Evolutionary conservation across 2,329 filamentous ascomycete genomes (phyloP), one percentile per base, ranked within the genome.

Genomic region (Lachnellula hyalina): DNA sequence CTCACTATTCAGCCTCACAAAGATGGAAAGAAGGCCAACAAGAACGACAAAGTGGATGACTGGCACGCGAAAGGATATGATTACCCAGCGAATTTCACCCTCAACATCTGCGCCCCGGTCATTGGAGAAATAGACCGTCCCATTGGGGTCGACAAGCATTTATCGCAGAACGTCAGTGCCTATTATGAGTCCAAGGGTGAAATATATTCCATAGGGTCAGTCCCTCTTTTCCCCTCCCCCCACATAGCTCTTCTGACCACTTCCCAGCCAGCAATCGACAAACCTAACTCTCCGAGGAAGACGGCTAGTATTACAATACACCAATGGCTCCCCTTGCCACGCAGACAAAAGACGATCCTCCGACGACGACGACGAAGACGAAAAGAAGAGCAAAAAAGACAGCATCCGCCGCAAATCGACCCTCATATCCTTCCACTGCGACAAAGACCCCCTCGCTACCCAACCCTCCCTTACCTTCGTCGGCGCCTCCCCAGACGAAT

Each of bases 341-440:
- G 68, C 71, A 36, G 74, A 78, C 54, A 75, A 74, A 54, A 69
- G 49, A 65, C 70, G 47, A 55, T 58, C 55, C 59, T 61, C 34
- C 51, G 59, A 57, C 34, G 53, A 71, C 40, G 68, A 71, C 61
- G 67, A 72, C 45, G 63, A 68, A 7, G 62, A 67, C 32, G 62
- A 66, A 14, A 72, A 65, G 56, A 72, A 74, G 34, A 62, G 50
- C 36, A 59, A 50, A 48, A 61, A 53, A 56, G 56, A 65, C 6
- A 56, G 61, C 5, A 40, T 44, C 42, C 75, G 82, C 45, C 77
- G 80, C 62, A 94, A 93, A 70, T 95, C 90, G 2, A 87, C 92
- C 12, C 85, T 92, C 55, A 90, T 99, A 72, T 94, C 91, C 23
- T 93, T 97, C 70, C 86, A 94, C 61, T 99, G 94, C 76, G 92